Conservation (phyloP, 805 yeast genomes). For the Blastobotrys attinorum region DNA sequence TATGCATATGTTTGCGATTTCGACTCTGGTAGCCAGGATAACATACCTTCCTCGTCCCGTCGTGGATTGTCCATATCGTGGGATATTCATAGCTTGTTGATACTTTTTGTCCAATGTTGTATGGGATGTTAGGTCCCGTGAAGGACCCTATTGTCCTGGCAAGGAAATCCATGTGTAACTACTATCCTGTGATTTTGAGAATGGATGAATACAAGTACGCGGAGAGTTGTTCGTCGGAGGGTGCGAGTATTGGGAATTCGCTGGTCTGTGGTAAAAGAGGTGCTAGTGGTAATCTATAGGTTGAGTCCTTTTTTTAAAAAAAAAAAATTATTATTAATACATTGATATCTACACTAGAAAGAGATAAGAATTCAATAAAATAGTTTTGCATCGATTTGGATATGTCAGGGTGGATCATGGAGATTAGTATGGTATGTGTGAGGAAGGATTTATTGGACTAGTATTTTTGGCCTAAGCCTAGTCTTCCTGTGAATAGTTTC, state of each 20-base stretch:
- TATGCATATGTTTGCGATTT: background rate
- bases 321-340: no score
- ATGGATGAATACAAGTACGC: no score
- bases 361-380: no score
- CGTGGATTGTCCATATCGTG: constrained; percentile 55
- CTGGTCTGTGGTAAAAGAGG: no score
- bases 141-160: constrained; percentile 23
- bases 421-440: background rate
- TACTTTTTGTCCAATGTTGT: constrained; percentile 22
- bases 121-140: constrained; percentile 25
- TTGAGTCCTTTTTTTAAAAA: no score
- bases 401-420: background rate
- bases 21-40: constrained; percentile 11
- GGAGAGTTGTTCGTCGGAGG: no score
- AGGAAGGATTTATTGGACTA: background rate
- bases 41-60: constrained; percentile 43
- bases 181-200: background rate
- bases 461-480: background rate
- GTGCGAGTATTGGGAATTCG: no score
- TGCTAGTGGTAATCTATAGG: no score
- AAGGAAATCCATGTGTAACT: constrained; percentile 25
- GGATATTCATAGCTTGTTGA: constrained; percentile 25
- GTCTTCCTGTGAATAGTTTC: constrained; percentile 30
- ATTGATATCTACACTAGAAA: no score
- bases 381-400: background rate